A percentile compares a stretch with the other conserved stretches of the same genome.
Evolutionary conservation across 192 early-diverging fungal genomes (phyloP).

Genomic region (Dissophora globulifera): DNA sequence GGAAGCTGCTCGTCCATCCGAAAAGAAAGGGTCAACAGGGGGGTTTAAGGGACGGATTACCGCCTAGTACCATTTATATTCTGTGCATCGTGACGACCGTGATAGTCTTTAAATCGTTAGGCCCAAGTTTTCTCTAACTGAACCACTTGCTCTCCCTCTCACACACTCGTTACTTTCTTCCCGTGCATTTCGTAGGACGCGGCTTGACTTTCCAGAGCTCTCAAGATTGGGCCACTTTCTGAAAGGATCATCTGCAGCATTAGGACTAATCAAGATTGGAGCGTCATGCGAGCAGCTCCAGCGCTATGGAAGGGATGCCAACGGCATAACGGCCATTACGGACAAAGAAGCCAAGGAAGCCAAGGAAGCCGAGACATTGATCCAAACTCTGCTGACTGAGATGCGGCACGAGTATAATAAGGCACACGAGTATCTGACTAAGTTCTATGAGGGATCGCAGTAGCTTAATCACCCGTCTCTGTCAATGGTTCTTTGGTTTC

Average conservation of each 20-base stretch:
- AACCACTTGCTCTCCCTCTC: too few relatives aligned
- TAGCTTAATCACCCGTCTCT: slow-evolving; percentile 2
- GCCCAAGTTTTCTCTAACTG: too few relatives aligned
- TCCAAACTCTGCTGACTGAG: slow-evolving; percentile 61
- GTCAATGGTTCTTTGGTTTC: too few relatives aligned
- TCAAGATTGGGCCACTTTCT: slow-evolving; percentile 90
- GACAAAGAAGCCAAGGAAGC: slow-evolving; percentile 67
- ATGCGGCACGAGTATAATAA: slow-evolving; percentile 78
- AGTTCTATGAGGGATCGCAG: slow-evolving; percentile 72
- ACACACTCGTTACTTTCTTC: too few relatives aligned
- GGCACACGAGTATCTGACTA: slow-evolving; percentile 73
- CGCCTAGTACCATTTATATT: too few relatives aligned
- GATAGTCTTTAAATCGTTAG: too few relatives aligned
- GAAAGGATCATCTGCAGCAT: slow-evolving; percentile 89
- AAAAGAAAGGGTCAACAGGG: too few relatives aligned
- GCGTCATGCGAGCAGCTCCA: slow-evolving; percentile 91
- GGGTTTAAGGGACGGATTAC: too few relatives aligned
- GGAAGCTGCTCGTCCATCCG: too few relatives aligned
- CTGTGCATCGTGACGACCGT: too few relatives aligned
- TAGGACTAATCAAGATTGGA: slow-evolving; percentile 84
- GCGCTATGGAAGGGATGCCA: slow-evolving; percentile 77
- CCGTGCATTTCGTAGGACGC: slow-evolving; percentile 47
- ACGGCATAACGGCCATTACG: slow-evolving; percentile 58
- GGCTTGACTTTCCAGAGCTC: slow-evolving; percentile 73
- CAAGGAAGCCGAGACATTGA: slow-evolving; percentile 67